Base-by-base conservation (phyloP, 2,329 filamentous ascomycete species). In the Colletotrichum kahawae region DNA sequence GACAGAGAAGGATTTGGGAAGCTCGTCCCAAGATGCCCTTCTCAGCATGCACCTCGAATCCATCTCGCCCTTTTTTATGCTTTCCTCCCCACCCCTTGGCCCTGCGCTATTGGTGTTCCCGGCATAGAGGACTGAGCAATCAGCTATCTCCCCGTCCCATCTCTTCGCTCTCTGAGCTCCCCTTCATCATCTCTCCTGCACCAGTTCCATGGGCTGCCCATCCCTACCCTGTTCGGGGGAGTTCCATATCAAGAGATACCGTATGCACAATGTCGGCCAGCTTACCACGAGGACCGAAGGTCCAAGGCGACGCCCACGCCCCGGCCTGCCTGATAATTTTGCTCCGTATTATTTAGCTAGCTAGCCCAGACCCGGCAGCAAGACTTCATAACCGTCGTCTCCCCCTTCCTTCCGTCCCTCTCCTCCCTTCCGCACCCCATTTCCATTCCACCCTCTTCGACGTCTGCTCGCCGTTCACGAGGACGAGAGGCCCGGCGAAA, bases 341-440 rank as follows among this genome's bases (percentile, higher is more conserved):
- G 43, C 54, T 68, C 51, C 43, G 27, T 63, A 64, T 67, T 65
- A 76, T 76, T 75, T 77, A 75, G 71, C 64, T 64, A 31, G 75
- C 67, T 64, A 31, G 75, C 67, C 63, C 24, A 27, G 60, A 60
- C 76, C 76, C 76, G 16, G 59, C 34, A 4, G 59, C 2, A n/a
- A 36, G 54, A 38, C 65, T 34, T 76, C 33, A 54, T 33, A 33
- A 33, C 7, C 18, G 27, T 31, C 4, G 6, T 13, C 29, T 16
- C 7, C 64, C 43, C 7, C 63, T 29, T 59, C 59, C 9, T 34
- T 72, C 29, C 24, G 21, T 24, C 24, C 7, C 27, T 33, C 16
- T 43, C 27, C 56, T 73, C 54, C 68, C 38, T 70, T 36, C 36
- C 24, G 34, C 31, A 12, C 43, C 64, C 54, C 21, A 29, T 54